Conservation (phyloP, 495 filamentous ascomycete species). For the Penicillium odoratum region DNA sequence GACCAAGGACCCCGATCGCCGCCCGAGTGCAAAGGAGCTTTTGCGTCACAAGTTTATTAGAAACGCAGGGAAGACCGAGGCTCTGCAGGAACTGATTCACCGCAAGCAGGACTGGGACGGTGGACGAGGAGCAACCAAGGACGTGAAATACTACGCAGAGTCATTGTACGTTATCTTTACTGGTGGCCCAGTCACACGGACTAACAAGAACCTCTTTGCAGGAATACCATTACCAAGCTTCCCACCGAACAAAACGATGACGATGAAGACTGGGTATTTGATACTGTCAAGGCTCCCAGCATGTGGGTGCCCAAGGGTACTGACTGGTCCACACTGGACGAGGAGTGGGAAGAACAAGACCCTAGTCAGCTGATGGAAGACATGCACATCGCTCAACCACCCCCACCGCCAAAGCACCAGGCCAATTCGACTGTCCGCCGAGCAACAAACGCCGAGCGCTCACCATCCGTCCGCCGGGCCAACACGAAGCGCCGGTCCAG, state of each 20-base stretch:
- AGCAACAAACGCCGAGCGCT: constrained; percentile 49
- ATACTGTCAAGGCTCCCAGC: constrained; percentile 75
- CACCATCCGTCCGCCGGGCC: constrained; percentile 44
- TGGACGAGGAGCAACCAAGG: constrained; percentile 56
- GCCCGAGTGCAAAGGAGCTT: constrained; percentile 87
- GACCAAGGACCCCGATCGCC: constrained; percentile 81
- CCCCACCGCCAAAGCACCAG: constrained; percentile 39
- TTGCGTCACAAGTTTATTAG: constrained; percentile 86
- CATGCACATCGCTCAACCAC: constrained; percentile 39
- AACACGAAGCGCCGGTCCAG: constrained; percentile 52
- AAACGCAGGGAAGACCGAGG: constrained; percentile 78
- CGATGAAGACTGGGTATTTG: constrained; percentile 95
- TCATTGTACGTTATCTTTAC: constrained; percentile 56
- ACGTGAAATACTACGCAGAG: constrained; percentile 86
- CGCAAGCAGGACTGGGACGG: constrained; percentile 79
- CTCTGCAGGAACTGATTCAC: constrained; percentile 82
- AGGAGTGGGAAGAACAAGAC: constrained; percentile 33
- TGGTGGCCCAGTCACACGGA: neutral
- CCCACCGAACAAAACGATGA: constrained; percentile 60
- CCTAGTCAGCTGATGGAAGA: constrained; percentile 44
- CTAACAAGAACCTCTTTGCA: constrained; percentile 24
- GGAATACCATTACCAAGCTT: constrained; percentile 60
- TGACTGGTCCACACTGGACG: constrained; percentile 35
- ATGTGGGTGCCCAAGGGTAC: constrained; percentile 44
- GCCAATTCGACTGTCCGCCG: constrained; percentile 53